These are phyloP conservation scores for Cornus suecica DNA, from an alignment of 148 eudicot genomes.

Conservation along the genomic window DNA sequence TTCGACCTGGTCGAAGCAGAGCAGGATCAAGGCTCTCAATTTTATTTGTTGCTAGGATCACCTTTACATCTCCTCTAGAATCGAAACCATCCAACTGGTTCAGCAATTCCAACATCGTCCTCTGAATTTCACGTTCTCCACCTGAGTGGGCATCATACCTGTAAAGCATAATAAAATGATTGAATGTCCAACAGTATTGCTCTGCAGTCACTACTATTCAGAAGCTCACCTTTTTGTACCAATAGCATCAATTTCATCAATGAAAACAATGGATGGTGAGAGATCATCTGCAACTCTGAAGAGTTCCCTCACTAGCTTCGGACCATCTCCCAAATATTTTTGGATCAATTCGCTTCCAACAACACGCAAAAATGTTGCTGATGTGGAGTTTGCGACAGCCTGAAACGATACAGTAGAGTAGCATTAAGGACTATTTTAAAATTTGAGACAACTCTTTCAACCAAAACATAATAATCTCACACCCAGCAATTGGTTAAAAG, in stretches of 20 bases:
- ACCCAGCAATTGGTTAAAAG: background rate
- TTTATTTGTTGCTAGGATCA: conserved; percentile 92
- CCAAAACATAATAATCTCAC: background rate
- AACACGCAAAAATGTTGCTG: conserved; percentile 94
- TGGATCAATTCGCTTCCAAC: conserved; percentile 97
- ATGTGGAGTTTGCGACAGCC: conserved; percentile 98
- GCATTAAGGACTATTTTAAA: background rate
- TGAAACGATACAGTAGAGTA: conserved; percentile 20
- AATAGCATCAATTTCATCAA: conserved; percentile 96
- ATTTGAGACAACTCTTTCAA: background rate
- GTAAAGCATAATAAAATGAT: conserved; percentile 9
- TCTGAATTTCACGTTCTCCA: conserved; percentile 98
- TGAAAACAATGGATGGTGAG: conserved; percentile 94
- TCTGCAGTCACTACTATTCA: background rate
- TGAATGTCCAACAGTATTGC: background rate
- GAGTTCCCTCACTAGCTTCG: conserved; percentile 90
- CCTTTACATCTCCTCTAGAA: conserved; percentile 95
- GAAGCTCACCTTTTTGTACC: conserved; percentile 80
- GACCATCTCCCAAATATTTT: conserved; percentile 96
- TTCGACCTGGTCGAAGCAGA: conserved; percentile 93
- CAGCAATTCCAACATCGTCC: conserved; percentile 96
- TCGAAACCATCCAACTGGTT: conserved; percentile 97
- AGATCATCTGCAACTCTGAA: conserved; percentile 98
- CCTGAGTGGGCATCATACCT: conserved; percentile 99
- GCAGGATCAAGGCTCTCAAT: conserved; percentile 95